Evolutionary conservation across 495 filamentous ascomycete genomes (phyloP).

Genomic region (Astrothelium subdiscretum): DNA sequence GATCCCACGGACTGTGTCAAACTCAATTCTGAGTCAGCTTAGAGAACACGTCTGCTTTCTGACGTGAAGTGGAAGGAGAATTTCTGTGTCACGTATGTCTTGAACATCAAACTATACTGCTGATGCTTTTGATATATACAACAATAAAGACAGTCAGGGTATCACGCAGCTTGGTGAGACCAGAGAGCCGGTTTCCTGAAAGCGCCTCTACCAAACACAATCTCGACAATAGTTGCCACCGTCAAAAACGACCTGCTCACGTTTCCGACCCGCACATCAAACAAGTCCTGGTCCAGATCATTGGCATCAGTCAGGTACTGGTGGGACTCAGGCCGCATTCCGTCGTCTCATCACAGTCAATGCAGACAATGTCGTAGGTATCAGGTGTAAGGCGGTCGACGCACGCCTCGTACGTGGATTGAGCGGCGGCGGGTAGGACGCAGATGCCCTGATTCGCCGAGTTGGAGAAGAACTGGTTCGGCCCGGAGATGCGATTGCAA

Average conservation of each 20-base stretch:
- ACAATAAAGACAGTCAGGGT: neutral
- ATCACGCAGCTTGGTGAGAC: neutral
- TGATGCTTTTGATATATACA: neutral
- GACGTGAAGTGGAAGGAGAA: too few species aligned
- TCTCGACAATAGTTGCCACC: neutral
- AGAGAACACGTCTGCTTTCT: too few species aligned
- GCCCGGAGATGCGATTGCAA: neutral
- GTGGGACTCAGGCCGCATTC: neutral
- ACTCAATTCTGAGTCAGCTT: too few species aligned
- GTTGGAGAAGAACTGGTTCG: neutral
- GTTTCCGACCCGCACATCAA: neutral
- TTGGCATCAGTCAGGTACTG: neutral
- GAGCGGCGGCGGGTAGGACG: neutral
- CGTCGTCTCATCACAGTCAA: neutral
- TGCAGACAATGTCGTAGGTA: constrained; percentile 2
- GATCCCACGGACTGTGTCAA: too few species aligned
- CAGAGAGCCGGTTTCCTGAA: too few species aligned
- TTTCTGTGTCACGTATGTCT: too few species aligned
- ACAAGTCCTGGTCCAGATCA: neutral
- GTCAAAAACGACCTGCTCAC: neutral
- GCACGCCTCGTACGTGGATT: neutral
- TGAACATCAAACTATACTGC: too few species aligned
- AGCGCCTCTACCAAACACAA: neutral
- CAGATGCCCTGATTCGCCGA: neutral
- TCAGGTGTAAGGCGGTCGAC: neutral